Percentiles rank a stretch among this genome's conserved stretches.
Conservation (phyloP, 179 eudicot genomes). For the Beta macrorhiza region DNA sequence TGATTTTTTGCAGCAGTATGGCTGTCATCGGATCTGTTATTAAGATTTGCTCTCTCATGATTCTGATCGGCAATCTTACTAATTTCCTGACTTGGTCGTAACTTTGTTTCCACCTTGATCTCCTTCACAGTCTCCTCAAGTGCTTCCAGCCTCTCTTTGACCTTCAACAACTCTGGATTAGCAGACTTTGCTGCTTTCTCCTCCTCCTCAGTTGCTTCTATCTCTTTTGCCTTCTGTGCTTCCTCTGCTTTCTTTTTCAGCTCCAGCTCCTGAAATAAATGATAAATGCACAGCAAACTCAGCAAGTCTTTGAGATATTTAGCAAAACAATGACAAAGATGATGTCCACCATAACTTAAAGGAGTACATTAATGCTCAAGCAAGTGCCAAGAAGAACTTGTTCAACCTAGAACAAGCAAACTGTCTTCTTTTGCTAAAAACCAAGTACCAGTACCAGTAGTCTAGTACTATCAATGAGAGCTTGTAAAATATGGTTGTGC, state of each 20-base stretch:
- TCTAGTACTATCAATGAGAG: not conserved
- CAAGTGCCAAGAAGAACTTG: not conserved
- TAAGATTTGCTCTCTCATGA: constrained; percentile 20
- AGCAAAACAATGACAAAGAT: not conserved
- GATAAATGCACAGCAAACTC: constrained; percentile 6
- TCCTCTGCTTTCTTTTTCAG: constrained; percentile 71
- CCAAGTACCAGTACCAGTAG: not conserved
- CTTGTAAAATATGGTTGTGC: not conserved
- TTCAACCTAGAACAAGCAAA: constrained; percentile 5
- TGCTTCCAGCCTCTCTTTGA: constrained; percentile 65
- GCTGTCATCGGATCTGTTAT: constrained; percentile 22
- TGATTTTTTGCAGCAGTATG: constrained; percentile 18
- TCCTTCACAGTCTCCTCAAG: constrained; percentile 69
- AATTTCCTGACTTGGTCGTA: constrained; percentile 29
- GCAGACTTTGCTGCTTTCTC: constrained; percentile 43
- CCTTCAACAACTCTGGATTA: constrained; percentile 53
- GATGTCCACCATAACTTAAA: not conserved
- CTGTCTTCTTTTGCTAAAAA: not conserved
- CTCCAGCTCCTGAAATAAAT: constrained; percentile 56
- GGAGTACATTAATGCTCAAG: not conserved
- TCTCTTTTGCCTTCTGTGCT: constrained; percentile 52
- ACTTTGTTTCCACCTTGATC: constrained; percentile 56
- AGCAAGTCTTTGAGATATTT: not conserved
- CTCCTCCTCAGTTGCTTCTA: constrained; percentile 35
- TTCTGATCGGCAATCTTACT: constrained; percentile 25